phyloP scores from a whole-genome alignment of 495 filamentous ascomycete species.

The Elaphomyces granulatus region DNA sequence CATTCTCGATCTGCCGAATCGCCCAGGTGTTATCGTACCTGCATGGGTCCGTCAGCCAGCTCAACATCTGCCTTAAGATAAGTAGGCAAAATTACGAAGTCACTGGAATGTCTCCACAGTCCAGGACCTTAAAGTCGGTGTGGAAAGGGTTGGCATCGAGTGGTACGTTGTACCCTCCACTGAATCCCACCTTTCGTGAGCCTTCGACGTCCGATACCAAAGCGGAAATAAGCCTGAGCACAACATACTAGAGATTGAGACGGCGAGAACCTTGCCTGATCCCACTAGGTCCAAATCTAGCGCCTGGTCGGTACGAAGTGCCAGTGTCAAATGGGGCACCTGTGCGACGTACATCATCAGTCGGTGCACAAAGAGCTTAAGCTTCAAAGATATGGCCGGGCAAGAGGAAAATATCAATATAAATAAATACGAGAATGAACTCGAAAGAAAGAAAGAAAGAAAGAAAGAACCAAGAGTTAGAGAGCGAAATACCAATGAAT shows the following conservation, averaged over 20 bases:
- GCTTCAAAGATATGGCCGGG: too few species aligned
- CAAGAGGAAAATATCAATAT: constrained; percentile 1
- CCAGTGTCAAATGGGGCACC: constrained; percentile 53
- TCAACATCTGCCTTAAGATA: too few species aligned
- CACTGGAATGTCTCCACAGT: constrained; percentile 65
- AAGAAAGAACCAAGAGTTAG: neutral
- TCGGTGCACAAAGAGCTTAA: too few species aligned
- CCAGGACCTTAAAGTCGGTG: constrained; percentile 50
- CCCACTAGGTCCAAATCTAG: constrained; percentile 66
- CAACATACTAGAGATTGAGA: constrained; percentile 50
- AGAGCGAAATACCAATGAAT: constrained; percentile 55
- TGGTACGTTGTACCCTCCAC: constrained; percentile 50
- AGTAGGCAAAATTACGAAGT: constrained; percentile 46
- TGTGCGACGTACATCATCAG: constrained; percentile 5
- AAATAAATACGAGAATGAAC: neutral
- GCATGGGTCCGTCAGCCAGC: too few species aligned
- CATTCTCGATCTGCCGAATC: constrained; percentile 59
- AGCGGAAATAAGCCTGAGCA: neutral
- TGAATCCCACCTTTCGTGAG: constrained; percentile 9
- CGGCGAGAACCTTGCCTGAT: constrained; percentile 69
- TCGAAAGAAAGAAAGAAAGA: neutral
- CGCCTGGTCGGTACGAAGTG: constrained; percentile 67
- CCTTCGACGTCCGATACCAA: neutral
- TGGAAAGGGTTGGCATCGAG: constrained; percentile 47
- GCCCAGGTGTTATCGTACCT: constrained; percentile 59